Base-by-base conservation (phyloP, 2,329 filamentous ascomycete species). In the Hymenoscyphus albidus region DNA sequence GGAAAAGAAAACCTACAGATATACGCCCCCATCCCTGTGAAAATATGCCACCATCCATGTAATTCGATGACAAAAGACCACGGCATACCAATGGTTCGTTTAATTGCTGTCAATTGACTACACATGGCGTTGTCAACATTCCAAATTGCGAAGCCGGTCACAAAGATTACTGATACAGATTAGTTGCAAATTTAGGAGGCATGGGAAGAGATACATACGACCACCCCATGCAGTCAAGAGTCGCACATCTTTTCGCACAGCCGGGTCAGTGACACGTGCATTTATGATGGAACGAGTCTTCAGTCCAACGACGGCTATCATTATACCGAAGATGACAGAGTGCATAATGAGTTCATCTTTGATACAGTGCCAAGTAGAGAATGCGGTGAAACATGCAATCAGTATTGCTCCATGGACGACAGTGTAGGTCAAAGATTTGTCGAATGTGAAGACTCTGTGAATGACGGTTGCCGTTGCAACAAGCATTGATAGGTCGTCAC, bases 11-110 rank as follows among this genome's bases (percentile, higher is more conserved):
- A 71, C 70, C 10, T 64, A 74, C 72, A 74, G 16, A 74, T 74
- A 68, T 74, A 74, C 54, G 84, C 83, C 0, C 83, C 81, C 22
- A 84, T 76, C 0, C 83, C 85, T 0, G 85, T 88, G 32, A 86
- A 75, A 16, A 88, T 74, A 69, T 88, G 85, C 85, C 85, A 88
- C 85, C 85, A 88, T 0, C 84, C 85, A 70, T 88, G 85, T 14
- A 87, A 70, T 74, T 88, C 85, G 4, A 88, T 72, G 0, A 84
- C 40, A 73, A 83, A 85, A 1, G 80, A 82, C 79, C 78, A 84
- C 0, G 85, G 85, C 55, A 85, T 72, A 0, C 85, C 85, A 1
- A 87, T 68, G 0, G 62, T 68, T 7, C 75, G 74, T 59, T 83
- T 80, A 12, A 81, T 67, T 0, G 68, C 65, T 2, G 83, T 80